Conservation (phyloP, 176 grass and related monocot species). For the Oryza glaberrima region DNA sequence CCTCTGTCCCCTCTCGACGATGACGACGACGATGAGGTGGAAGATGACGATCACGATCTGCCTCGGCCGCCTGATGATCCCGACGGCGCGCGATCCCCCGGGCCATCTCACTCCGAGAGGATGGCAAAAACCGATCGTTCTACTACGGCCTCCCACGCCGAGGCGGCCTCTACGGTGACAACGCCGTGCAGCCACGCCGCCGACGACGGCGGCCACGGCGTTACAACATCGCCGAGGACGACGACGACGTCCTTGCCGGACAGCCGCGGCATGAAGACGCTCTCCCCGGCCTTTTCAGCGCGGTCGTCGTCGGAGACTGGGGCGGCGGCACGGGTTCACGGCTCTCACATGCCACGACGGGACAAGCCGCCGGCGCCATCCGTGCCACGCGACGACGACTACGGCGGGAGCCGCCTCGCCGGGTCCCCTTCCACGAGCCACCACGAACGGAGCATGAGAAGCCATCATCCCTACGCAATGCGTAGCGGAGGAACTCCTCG, state of each 20-base stretch:
- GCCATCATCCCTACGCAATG: neutral
- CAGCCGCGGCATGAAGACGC: neutral
- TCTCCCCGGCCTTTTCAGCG: too few relatives aligned
- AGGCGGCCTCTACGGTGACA: neutral
- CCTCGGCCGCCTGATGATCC: neutral
- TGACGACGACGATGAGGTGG: neutral
- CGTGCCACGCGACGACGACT: neutral
- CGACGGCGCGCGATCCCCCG: neutral
- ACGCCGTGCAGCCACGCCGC: neutral
- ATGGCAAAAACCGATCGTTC: neutral
- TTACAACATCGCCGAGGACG: neutral
- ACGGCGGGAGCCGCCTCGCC: neutral
- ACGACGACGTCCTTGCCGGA: too few relatives aligned
- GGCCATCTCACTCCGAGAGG: neutral
- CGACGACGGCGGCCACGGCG: neutral
- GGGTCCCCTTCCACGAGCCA: neutral
- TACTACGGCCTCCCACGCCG: neutral
- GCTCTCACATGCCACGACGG: neutral
- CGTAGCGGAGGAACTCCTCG: neutral
- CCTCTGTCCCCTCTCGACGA: constrained; percentile 29
- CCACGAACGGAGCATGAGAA: neutral
- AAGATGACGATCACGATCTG: neutral
- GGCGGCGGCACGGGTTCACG: neutral
- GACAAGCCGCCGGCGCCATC: neutral
- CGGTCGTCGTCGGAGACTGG: neutral